Conservation (phyloP, 495 filamentous ascomycete species). For the Alectoria sarmentosa region DNA sequence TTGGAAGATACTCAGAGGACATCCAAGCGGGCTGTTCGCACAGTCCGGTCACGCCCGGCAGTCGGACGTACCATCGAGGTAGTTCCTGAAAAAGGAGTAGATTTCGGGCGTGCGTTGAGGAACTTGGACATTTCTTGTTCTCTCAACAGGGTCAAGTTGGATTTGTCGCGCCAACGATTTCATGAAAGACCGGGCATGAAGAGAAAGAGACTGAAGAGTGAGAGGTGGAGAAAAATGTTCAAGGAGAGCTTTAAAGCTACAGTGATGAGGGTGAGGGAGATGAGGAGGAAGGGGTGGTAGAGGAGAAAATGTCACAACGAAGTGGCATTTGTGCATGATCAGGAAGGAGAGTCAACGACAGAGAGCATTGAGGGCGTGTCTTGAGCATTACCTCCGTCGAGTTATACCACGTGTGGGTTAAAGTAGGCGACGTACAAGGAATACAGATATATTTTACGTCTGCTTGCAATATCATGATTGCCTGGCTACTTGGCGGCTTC, state of each 20-base stretch:
- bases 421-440: background rate
- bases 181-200: constrained; percentile 69
- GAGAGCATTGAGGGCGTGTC: background rate
- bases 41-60: constrained; percentile 31
- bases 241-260: constrained; percentile 55
- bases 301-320: background rate
- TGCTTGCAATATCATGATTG: background rate
- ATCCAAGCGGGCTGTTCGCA: constrained; percentile 21
- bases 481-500: background rate
- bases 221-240: constrained; percentile 62
- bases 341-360: background rate
- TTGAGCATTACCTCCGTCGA: background rate
- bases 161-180: constrained; percentile 48
- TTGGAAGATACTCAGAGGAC: background rate
- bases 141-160: constrained; percentile 47
- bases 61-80: constrained; percentile 54
- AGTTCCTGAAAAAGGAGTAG: constrained; percentile 33
- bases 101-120: constrained; percentile 49
- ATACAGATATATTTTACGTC: background rate
- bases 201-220: constrained; percentile 60
- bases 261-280: constrained; percentile 51
- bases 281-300: constrained; percentile 69
- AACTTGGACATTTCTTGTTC: constrained; percentile 40
- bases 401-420: background rate
- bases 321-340: background rate